Base-by-base conservation (phyloP, 2,329 filamentous ascomycete genomes). In the Madurella mycetomatis region DNA sequence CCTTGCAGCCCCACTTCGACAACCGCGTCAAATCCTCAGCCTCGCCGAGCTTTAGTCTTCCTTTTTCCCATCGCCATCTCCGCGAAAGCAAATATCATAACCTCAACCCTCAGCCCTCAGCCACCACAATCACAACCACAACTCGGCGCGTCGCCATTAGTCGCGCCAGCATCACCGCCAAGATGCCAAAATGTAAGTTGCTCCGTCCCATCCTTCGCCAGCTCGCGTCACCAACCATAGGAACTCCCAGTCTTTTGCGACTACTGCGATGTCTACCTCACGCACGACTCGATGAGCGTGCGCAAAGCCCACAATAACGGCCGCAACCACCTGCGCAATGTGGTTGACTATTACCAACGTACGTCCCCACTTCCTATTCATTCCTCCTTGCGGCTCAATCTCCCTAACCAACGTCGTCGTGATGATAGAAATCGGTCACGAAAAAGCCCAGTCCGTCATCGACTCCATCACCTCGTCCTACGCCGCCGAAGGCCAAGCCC, bases 231-330 rank as follows among this genome's bases (percentile, higher is more conserved):
- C 30, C 13, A 12, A 39, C n/a, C 32, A 18, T 40, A 9, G 25
- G 41, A 54, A 41, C 44, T 42, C 41, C 18, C 69, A 90, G 86
- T 88, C 82, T 89, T 89, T 72, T 90, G 92, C 81, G 94, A 99
- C 73, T 99, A 99, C 76, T 99, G 94, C 83, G 94, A 99, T 87
- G 94, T 99, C 73, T 99, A 99, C 82, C 88, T 99, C 66, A 99
- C 94, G 64, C 94, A 99, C 82, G 94, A 99, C 81, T 96, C 91
- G 44, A 97, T 97, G 92, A 96, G 91, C 75, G 94, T 99, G 74
- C 92, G 94, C 66, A 97, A 97, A 78, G 94, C 94, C 47, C 94
- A 99, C 75, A 99, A 99, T 79, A 88, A 85, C 70, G 94, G 94
- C 59, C 85, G 92, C 66, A 99, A 99, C 76, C 94, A 99, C 70